Conservation (phyloP, 169 alveolate species). For the Perkinsus olseni region DNA sequence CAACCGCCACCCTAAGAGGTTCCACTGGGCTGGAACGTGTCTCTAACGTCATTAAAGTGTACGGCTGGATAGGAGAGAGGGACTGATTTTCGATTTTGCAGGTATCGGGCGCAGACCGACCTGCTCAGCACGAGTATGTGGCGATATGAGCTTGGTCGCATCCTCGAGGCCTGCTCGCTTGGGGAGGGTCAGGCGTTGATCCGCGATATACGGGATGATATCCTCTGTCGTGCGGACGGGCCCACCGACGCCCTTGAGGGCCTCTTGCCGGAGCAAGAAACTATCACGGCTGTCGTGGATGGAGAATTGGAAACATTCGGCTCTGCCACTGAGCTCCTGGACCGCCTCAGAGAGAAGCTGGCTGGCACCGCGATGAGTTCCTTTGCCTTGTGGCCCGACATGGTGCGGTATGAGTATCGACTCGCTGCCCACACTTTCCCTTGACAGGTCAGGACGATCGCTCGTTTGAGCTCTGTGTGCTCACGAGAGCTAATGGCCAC, state of each 20-base stretch:
- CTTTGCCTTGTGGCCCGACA: not conserved
- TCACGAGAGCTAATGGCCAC: not conserved
- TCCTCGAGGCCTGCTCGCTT: not conserved
- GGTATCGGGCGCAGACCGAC: not conserved
- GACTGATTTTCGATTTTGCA: no score
- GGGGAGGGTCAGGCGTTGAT: no score
- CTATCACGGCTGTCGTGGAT: not conserved
- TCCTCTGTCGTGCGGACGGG: no score
- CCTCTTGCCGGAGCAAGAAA: no score
- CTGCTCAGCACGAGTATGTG: not conserved
- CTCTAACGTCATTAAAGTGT: no score
- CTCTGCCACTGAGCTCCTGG: not conserved
- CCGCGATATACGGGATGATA: not conserved
- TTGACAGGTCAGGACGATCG: not conserved
- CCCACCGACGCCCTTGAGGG: no score
- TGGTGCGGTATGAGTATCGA: not conserved
- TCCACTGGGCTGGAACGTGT: no score
- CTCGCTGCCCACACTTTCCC: not conserved
- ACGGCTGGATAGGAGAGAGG: no score
- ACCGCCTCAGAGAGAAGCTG: not conserved
- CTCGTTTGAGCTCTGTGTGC: not conserved
- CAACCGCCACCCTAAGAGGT: no score
- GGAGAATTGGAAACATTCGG: not conserved
- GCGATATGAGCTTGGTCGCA: not conserved
- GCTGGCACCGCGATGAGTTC: not conserved